Percentiles rank a stretch among this genome's conserved stretches.
phyloP scores from a whole-genome alignment of 257 asterid species.

The Henckelia pumila region DNA sequence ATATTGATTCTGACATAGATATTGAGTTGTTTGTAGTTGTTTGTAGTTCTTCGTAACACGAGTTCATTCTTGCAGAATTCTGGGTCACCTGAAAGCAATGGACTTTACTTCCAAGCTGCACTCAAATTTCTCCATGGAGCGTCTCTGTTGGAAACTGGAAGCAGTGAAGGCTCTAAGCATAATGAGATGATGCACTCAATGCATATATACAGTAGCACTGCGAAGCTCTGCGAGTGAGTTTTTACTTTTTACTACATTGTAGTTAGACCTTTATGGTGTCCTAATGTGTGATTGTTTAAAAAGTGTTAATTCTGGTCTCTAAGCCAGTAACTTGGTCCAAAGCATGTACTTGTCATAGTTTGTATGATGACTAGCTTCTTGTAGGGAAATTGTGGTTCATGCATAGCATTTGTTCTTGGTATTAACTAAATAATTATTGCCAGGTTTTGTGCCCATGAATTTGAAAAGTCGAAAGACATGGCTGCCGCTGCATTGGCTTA shows the following conservation, averaged over 20 bases:
- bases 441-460: slow-evolving; percentile 95
- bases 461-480: slow-evolving; percentile 81
- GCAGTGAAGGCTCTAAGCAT: slow-evolving; percentile 67
- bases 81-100: slow-evolving; percentile 78
- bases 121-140: slow-evolving; percentile 97
- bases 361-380: slow-evolving; percentile 16
- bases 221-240: slow-evolving; percentile 97
- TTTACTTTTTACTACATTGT: slow-evolving; percentile 19
- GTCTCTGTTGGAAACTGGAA: slow-evolving; percentile 77
- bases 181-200: slow-evolving; percentile 67
- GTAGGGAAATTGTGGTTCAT: slow-evolving; percentile 22
- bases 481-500: slow-evolving; percentile 95
- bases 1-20: slow-evolving; percentile 16
- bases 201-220: slow-evolving; percentile 90
- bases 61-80: slow-evolving; percentile 51
- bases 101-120: slow-evolving; percentile 83
- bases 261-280: slow-evolving; percentile 16
- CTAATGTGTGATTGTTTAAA: background rate
- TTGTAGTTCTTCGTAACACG: slow-evolving; percentile 23
- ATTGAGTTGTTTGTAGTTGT: slow-evolving; percentile 20
- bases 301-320: slow-evolving; percentile 2
- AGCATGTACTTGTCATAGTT: slow-evolving; percentile 17
- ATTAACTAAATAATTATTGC: slow-evolving; percentile 27
- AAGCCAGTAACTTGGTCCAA: background rate
- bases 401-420: slow-evolving; percentile 28